These are phyloP conservation scores for Pyrrhoderma lamaoense DNA, from an alignment of 1,284 basidiomycete genomes.

Conservation along the genomic window DNA sequence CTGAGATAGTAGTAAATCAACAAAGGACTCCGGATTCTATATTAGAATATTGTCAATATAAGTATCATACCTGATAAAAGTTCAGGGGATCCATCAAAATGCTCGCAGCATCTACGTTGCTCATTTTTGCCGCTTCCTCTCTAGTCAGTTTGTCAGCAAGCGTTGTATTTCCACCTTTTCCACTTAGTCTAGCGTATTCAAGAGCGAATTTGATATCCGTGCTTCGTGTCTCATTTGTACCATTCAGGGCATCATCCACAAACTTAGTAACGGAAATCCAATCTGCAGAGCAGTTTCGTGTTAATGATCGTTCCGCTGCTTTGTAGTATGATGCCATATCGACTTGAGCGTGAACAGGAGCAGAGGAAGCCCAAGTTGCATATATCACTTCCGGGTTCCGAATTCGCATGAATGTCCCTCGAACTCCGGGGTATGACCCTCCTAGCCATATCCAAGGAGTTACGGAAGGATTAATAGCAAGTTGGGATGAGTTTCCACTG, in stretches of 20 bases:
- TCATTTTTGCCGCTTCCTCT: constrained; percentile 30
- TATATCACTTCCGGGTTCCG: constrained; percentile 40
- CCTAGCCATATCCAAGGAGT: constrained; percentile 44
- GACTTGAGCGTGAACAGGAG: constrained; percentile 42
- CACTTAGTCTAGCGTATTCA: constrained; percentile 34
- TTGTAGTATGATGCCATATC: constrained; percentile 46
- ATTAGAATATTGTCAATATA: too few relatives aligned
- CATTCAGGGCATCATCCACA: constrained; percentile 35
- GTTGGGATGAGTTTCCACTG: constrained; percentile 20
- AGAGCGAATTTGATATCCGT: constrained; percentile 37
- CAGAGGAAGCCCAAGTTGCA: constrained; percentile 44
- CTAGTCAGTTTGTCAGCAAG: constrained; percentile 30
- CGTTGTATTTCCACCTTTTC: constrained; percentile 35
- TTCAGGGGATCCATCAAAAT: constrained; percentile 42
- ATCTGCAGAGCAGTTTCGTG: constrained; percentile 46
- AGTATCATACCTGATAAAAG: constrained; percentile 46
- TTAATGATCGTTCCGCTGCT: constrained; percentile 41
- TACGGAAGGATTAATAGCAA: constrained; percentile 34
- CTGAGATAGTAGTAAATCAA: too few relatives aligned
- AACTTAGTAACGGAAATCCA: constrained; percentile 42
- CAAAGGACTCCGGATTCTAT: too few relatives aligned
- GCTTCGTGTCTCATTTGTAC: constrained; percentile 27
- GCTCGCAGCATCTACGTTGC: constrained; percentile 33
- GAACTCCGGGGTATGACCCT: constrained; percentile 39
- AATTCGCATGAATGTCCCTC: constrained; percentile 24